Evolutionary conservation across 805 yeast species (phyloP).

Genomic region (Priceomyces medius): DNA sequence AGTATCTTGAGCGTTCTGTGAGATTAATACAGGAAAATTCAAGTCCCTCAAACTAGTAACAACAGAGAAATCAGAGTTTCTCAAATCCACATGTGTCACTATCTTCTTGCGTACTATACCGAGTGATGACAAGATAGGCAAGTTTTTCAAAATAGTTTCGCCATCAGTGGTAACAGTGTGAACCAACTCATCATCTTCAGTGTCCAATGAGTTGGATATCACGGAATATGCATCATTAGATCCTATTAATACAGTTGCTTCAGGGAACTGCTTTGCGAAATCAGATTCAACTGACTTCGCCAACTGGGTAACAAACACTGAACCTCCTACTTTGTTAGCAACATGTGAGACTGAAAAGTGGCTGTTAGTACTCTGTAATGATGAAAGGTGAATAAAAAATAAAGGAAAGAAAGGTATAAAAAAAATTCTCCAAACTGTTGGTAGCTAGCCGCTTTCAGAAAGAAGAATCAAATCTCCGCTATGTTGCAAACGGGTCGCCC

Average conservation of each 20-base stretch:
- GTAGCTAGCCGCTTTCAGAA: too few relatives aligned
- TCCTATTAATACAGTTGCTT: slow-evolving; percentile 32
- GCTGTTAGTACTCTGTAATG: too few relatives aligned
- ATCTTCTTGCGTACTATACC: slow-evolving; percentile 40
- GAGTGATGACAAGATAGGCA: slow-evolving; percentile 55
- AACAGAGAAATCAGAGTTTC: slow-evolving; percentile 62
- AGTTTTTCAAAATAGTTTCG: slow-evolving; percentile 49
- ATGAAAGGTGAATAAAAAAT: too few relatives aligned
- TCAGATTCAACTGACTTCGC: slow-evolving; percentile 42
- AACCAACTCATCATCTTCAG: slow-evolving; percentile 16
- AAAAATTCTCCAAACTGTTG: too few relatives aligned
- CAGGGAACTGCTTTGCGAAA: slow-evolving; percentile 24
- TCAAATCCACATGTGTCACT: slow-evolving; percentile 61
- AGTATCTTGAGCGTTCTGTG: slow-evolving; percentile 58
- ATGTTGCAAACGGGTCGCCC: too few relatives aligned
- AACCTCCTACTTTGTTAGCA: slow-evolving; percentile 24
- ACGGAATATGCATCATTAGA: slow-evolving; percentile 55
- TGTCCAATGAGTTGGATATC: slow-evolving; percentile 31
- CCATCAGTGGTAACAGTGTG: slow-evolving; percentile 56
- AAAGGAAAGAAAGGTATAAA: too few relatives aligned
- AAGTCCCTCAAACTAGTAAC: slow-evolving; percentile 75
- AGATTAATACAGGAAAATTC: slow-evolving; percentile 61
- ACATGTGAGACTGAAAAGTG: slow-evolving; percentile 28
- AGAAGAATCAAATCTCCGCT: too few relatives aligned
- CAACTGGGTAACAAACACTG: slow-evolving; percentile 46